Percentiles rank a stretch among this genome's conserved stretches.
These are phyloP conservation scores for Chamaecrista fasciculata DNA, from an alignment of 306 rosid species.

Conservation along the genomic window DNA sequence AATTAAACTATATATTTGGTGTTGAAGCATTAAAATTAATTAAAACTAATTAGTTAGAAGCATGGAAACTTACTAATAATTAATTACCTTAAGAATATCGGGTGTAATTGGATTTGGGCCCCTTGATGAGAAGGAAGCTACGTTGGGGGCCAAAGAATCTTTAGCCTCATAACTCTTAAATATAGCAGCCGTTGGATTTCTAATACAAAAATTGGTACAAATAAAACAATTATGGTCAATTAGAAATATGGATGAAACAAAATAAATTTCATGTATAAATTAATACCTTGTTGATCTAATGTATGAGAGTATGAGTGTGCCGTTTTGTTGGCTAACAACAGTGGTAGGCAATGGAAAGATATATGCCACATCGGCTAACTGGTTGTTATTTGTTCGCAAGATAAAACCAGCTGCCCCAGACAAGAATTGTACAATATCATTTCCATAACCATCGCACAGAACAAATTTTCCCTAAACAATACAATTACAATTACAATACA, in stretches of 20 bases:
- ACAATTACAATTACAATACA: too few relatives aligned
- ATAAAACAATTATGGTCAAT: background rate
- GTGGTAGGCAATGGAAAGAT: constrained; percentile 23
- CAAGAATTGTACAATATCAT: accelerated
- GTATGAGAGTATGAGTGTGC: background rate
- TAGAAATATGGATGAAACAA: too few relatives aligned
- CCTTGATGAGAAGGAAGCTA: constrained; percentile 40
- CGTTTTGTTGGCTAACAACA: constrained; percentile 2
- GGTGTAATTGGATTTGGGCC: constrained; percentile 41
- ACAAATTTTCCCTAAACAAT: constrained; percentile 44
- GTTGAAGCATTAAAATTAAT: too few relatives aligned
- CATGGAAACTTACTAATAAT: too few relatives aligned
- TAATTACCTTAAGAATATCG: constrained; percentile 42
- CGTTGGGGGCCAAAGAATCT: constrained; percentile 37
- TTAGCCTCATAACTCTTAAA: constrained; percentile 4
- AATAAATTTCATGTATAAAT: too few relatives aligned
- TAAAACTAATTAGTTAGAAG: too few relatives aligned
- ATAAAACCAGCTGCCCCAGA: constrained; percentile 33
- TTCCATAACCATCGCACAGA: constrained; percentile 20
- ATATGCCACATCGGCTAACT: background rate
- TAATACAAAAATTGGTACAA: background rate
- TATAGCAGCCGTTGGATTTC: constrained; percentile 37
- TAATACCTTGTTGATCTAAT: too few relatives aligned
- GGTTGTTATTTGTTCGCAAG: background rate
- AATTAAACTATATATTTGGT: too few relatives aligned